Base-by-base conservation (phyloP, 164 flowering plant species). In the Euptelea pleiosperma region DNA sequence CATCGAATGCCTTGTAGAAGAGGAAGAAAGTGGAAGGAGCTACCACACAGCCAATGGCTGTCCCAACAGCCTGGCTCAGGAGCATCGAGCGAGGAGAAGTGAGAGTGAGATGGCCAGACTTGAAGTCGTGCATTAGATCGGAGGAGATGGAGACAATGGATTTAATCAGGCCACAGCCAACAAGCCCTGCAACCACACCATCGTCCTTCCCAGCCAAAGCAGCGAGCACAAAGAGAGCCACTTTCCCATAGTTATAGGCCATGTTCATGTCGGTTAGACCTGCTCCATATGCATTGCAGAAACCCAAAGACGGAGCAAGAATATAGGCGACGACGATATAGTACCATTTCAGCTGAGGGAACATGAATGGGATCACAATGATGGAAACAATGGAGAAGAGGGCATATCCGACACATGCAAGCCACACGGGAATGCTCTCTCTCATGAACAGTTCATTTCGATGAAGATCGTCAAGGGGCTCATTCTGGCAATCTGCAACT, bases 251-350 rank as follows among this genome's bases (percentile, higher is more conserved):
- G 55, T 86, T 93, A 36, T 80, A 88, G 18, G 91, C 86, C 94
- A 93, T 83, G 73, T 86, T 86, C 92, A 84, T 84, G 74, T 93
- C 99, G 1, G 99, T 93, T 8, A 90, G 67, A 37, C 96, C 99
- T 41, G 94, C 82, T 11, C 98, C 98, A 61, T 90, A 93, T 15
- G 98, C 97, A 67, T 93, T 93, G 77, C 98, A 93, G 79, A 93
- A 93, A 70, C 84, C 73, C 8, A 90, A 79, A 34, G 82, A 75
- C 0, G 97, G 98, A 30, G 97, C 97, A 34, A 90, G 69, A n/a
- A 79, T 54, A 65, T 93, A 93, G 26, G 87, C 90, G 22, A 82
- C 76, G 9, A 85, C 73, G 8, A 90, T 76, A 49, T 69, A 87
- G 72, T 90, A 85, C 98, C 98, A 93, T 65, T 83, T 90, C 53